Percentiles rank a stretch among this genome's conserved stretches.
Evolutionary conservation across 2,329 filamentous ascomycete genomes (phyloP).

Genomic region (Shiraia sp.): DNA sequence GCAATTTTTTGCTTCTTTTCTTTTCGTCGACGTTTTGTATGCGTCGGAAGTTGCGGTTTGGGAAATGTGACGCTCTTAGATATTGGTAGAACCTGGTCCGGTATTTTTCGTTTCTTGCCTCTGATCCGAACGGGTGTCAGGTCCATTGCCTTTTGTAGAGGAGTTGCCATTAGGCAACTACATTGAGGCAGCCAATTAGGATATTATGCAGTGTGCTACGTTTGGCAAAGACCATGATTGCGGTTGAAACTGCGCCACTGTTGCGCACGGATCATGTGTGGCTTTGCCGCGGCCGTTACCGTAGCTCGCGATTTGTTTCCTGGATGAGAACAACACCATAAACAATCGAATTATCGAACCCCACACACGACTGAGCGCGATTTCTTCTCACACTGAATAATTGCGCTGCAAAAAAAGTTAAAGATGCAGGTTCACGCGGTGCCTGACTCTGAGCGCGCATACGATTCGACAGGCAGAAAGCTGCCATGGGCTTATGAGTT

Average conservation of each 20-base stretch:
- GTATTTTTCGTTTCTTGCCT: slow-evolving; percentile 35
- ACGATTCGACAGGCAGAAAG: slow-evolving; percentile 61
- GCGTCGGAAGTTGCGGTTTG: slow-evolving; percentile 7
- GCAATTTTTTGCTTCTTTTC: slow-evolving; percentile 15
- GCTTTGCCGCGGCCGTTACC: slow-evolving; percentile 24
- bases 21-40: slow-evolving; percentile 16
- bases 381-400: slow-evolving; percentile 3
- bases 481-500: slow-evolving; percentile 68
- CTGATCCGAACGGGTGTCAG: slow-evolving; percentile 40
- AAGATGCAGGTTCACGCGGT: slow-evolving; percentile 69
- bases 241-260: too few species aligned
- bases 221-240: slow-evolving; percentile 22
- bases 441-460: slow-evolving; percentile 64
- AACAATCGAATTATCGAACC: slow-evolving; percentile 24
- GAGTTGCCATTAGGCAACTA: slow-evolving; percentile 30
- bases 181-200: slow-evolving; percentile 5
- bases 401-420: slow-evolving; percentile 6
- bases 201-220: slow-evolving; percentile 16
- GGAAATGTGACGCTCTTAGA: slow-evolving; percentile 3
- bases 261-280: slow-evolving; percentile 25
- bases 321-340: slow-evolving; percentile 28
- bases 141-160: slow-evolving; percentile 29
- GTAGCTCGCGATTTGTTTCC: slow-evolving; percentile 18
- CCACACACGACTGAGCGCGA: slow-evolving; percentile 4
- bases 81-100: slow-evolving; percentile 4